Percentiles rank a stretch among this genome's conserved stretches.
These are phyloP conservation scores for Protomyces pachydermus DNA, from an alignment of 1,139 yeast species.

Conservation along the genomic window DNA sequence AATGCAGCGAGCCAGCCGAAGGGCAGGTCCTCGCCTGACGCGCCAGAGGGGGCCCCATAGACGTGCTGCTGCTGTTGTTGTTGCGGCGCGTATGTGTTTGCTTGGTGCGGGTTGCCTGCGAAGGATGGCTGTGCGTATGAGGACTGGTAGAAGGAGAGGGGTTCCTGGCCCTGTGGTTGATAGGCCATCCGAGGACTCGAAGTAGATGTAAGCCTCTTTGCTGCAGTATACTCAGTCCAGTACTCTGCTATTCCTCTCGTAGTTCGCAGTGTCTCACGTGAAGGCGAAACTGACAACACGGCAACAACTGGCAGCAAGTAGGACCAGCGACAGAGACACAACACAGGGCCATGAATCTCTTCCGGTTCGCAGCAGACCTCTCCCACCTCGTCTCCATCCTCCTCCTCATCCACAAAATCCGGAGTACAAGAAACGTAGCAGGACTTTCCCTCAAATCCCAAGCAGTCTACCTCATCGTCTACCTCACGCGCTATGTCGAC, in stretches of 20 bases:
- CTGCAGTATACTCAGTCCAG: too few species aligned
- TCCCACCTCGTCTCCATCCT: conserved; percentile 78
- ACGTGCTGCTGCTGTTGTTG: background rate
- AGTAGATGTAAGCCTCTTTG: too few species aligned
- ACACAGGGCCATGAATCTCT: conserved; percentile 33
- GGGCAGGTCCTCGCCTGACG: conserved; percentile 3
- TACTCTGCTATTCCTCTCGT: too few species aligned
- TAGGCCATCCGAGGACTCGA: background rate
- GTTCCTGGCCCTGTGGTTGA: background rate
- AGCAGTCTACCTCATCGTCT: conserved; percentile 69
- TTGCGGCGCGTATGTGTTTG: conserved; percentile 8
- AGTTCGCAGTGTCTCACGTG: too few species aligned
- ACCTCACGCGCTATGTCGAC: conserved; percentile 68
- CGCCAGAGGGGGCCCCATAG: background rate
- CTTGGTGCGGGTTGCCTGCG: background rate
- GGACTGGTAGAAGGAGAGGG: conserved; percentile 22
- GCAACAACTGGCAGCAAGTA: background rate
- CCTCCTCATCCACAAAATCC: conserved; percentile 68
- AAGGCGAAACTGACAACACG: background rate
- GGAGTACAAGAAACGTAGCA: conserved; percentile 57
- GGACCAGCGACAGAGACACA: too few species aligned
- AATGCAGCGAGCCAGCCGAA: conserved; percentile 82
- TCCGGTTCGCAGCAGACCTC: conserved; percentile 54
- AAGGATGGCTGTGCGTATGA: background rate
- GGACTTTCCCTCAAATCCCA: conserved; percentile 92